Evolutionary conservation across 2,329 filamentous ascomycete genomes (phyloP).

Genomic region (Pseudocercospora macadamiae): DNA sequence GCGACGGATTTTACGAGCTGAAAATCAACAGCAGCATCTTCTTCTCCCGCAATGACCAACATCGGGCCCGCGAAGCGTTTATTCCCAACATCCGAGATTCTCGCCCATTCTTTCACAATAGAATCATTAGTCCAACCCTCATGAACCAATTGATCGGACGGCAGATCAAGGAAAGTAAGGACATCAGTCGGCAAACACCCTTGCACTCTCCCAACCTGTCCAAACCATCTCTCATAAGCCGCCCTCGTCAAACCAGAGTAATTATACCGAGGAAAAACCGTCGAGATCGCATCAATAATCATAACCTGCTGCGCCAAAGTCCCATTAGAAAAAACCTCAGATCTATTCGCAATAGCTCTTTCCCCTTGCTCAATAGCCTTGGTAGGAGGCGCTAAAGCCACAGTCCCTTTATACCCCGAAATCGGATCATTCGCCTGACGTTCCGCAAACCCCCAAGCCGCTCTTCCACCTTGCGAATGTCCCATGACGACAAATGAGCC

Average conservation of each 20-base stretch:
- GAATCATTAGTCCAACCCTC: background rate
- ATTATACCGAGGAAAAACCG: background rate
- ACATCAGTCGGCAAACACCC: background rate
- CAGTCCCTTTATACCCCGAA: constrained; percentile 43
- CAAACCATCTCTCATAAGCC: background rate
- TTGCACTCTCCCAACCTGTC: background rate
- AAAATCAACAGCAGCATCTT: background rate
- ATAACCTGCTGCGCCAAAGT: background rate
- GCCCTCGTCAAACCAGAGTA: background rate
- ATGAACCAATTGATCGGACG: background rate
- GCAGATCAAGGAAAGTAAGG: background rate
- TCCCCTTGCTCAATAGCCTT: constrained; percentile 33
- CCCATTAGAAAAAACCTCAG: background rate
- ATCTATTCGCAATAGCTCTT: constrained; percentile 22
- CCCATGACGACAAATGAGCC: constrained; percentile 50
- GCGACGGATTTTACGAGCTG: background rate
- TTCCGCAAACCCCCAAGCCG: constrained; percentile 47
- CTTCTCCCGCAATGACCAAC: constrained; percentile 32
- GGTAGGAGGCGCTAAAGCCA: constrained; percentile 30
- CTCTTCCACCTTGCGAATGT: constrained; percentile 53
- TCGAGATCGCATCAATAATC: constrained; percentile 3
- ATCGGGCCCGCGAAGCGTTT: constrained; percentile 42
- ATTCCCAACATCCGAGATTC: constrained; percentile 30
- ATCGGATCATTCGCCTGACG: constrained; percentile 38
- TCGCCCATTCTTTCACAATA: constrained; percentile 20